These are phyloP conservation scores for Penicillium arizonense DNA, from an alignment of 495 filamentous ascomycete genomes.

Conservation along the genomic window DNA sequence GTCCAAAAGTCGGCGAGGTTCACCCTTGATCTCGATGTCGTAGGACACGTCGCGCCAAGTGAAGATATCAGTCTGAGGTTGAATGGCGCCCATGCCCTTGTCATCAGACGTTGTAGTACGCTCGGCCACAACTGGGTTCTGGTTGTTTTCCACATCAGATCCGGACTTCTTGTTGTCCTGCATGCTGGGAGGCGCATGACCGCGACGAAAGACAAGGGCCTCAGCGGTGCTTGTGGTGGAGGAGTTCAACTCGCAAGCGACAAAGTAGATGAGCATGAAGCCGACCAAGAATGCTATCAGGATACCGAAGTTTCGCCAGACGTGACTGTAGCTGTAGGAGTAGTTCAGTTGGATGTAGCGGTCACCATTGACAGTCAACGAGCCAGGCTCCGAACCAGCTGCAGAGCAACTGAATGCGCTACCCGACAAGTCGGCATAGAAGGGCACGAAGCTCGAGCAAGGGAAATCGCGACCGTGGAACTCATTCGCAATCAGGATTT, in stretches of 20 bases:
- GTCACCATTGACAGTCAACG: constrained; percentile 44
- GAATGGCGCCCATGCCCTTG: constrained; percentile 36
- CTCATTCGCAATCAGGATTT: constrained; percentile 52
- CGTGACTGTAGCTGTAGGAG: constrained; percentile 50
- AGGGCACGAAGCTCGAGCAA: constrained; percentile 47
- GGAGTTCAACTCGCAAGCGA: constrained; percentile 36
- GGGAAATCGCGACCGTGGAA: constrained; percentile 52
- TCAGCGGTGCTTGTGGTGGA: constrained; percentile 31
- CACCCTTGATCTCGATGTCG: constrained; percentile 60
- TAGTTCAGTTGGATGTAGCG: constrained; percentile 51
- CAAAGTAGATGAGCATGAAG: constrained; percentile 51
- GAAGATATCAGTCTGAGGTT: constrained; percentile 56
- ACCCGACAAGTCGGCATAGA: constrained; percentile 37
- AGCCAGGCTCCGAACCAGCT: constrained; percentile 47
- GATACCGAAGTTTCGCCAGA: constrained; percentile 67
- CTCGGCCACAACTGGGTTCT: constrained; percentile 7
- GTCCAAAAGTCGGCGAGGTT: constrained; percentile 58
- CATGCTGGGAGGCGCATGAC: constrained; percentile 21
- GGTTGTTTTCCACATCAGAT: constrained; percentile 36
- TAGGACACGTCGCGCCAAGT: constrained; percentile 76
- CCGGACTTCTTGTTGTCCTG: constrained; percentile 45
- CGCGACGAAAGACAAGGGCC: constrained; percentile 34
- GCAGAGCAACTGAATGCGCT: constrained; percentile 44
- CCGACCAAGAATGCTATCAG: constrained; percentile 59
- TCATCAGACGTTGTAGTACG: constrained; percentile 26